Base-by-base conservation (phyloP, 2,329 filamentous ascomycete species). In the Cercospora canescens region DNA sequence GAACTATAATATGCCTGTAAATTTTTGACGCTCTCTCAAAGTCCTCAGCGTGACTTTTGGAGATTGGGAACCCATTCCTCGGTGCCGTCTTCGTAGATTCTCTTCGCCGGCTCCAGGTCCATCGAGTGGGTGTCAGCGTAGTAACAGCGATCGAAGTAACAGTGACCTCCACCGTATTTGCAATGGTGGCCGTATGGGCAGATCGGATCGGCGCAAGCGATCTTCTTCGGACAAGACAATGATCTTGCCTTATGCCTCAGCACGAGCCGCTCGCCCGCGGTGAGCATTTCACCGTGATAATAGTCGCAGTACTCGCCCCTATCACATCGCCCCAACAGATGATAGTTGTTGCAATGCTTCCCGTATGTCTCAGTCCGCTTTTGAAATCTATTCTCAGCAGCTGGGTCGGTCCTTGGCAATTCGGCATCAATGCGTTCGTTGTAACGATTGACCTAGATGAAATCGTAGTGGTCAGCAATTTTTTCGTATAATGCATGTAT, bases 161-260 rank as follows among this genome's bases (percentile, higher is more conserved):
- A 76, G 34, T 78, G 75, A 11, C 67, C 72, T 12, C 75, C 73
- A 30, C 75, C 79, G 16, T 72, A 75, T 56, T 78, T 80, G 68
- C 76, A 79, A n/a, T 78, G 67, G 69, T 83, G 81, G 1, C 81
- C 81, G 45, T 78, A 69, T 32, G 79, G 72, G 63, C 81, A 83
- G 16, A 71, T 70, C n/a, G 60, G 60, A 18, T 73, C 69, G 16
- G 18, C 2, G 35, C 64, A 66, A 18, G 45, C 24, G 35, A 56
- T 57, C 55, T 63, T 63, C 39, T 77, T 71, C 30, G 77, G 75
- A 66, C 81, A 83, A 6, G 73, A 71, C 9, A 79, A 71, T 9
- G 73, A 77, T n/a, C 81, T 73, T 2, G 81, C 78, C 64, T 81
- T 81, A 63, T 81, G 79, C 52, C 76, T 77, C 35, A 83, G 70